These are phyloP conservation scores for Protomyces pachydermus DNA, from an alignment of 1,139 yeast genomes.

Conservation along the genomic window DNA sequence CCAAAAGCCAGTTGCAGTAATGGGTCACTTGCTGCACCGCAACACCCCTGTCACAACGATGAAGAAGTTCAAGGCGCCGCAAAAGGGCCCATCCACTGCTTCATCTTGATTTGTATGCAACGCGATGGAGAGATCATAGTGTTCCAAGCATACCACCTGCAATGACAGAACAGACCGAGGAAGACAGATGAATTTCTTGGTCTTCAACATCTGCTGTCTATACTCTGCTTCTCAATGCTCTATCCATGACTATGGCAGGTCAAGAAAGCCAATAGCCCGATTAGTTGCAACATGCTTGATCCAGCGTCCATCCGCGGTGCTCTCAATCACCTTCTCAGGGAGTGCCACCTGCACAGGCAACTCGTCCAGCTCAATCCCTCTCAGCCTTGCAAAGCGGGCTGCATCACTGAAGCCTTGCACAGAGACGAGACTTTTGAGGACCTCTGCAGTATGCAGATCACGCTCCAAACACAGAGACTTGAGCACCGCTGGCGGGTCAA, in stretches of 20 bases:
- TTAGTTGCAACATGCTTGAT: neutral
- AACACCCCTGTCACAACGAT: too few species aligned
- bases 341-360: neutral
- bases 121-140: too few species aligned
- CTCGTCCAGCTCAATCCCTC: neutral
- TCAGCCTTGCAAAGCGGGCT: neutral
- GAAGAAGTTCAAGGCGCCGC: too few species aligned
- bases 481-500: neutral
- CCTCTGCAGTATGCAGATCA: slow-evolving; percentile 1
- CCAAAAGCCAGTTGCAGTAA: too few species aligned
- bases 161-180: too few species aligned
- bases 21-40: too few species aligned
- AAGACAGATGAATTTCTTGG: too few species aligned
- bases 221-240: neutral
- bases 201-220: too few species aligned
- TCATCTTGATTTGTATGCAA: too few species aligned
- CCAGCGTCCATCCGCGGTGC: neutral
- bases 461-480: slow-evolving; percentile 2
- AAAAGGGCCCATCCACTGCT: too few species aligned
- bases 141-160: too few species aligned
- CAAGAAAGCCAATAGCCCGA: neutral
- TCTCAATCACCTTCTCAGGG: neutral
- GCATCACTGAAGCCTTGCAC: neutral
- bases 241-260: neutral
- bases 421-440: neutral